A percentile compares a stretch with the other conserved stretches of the same genome.
These are phyloP conservation scores for Syncephalis fuscata DNA, from an alignment of 371 early-diverging fungal species.

Conservation along the genomic window DNA sequence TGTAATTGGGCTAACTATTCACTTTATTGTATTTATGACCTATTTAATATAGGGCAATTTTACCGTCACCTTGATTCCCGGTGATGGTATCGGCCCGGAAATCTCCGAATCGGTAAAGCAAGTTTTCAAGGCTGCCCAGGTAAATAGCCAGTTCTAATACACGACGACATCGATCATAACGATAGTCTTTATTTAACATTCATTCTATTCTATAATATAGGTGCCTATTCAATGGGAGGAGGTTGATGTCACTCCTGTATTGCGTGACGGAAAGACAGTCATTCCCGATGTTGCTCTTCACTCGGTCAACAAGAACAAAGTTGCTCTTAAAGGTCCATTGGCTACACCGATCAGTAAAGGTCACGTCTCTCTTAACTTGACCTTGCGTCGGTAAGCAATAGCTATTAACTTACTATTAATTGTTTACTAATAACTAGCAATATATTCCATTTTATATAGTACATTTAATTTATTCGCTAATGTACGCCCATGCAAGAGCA, in stretches of 20 bases:
- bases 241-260: conserved; percentile 85
- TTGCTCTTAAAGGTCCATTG: conserved; percentile 94
- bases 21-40: no score
- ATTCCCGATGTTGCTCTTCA: conserved; percentile 83
- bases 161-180: no score
- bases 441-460: no score
- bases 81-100: conserved; percentile 98
- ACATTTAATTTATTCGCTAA: conserved; percentile 97
- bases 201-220: conserved; percentile 8
- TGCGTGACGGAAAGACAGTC: conserved; percentile 81
- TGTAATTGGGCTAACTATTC: no score
- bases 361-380: conserved; percentile 96
- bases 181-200: no score
- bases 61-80: conserved; percentile 90
- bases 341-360: conserved; percentile 97
- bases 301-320: conserved; percentile 86
- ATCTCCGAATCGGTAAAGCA: conserved; percentile 84
- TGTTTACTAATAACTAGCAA: no score
- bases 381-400: no score
- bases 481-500: conserved; percentile 92
- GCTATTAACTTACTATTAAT: no score
- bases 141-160: conserved; percentile 2
- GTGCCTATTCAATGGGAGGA: conserved; percentile 96
- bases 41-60: conserved; percentile 62
- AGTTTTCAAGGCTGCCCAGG: conserved; percentile 84